phyloP scores from a whole-genome alignment of 768 basidiomycete genomes.

The Tricholoma saponaceum region DNA sequence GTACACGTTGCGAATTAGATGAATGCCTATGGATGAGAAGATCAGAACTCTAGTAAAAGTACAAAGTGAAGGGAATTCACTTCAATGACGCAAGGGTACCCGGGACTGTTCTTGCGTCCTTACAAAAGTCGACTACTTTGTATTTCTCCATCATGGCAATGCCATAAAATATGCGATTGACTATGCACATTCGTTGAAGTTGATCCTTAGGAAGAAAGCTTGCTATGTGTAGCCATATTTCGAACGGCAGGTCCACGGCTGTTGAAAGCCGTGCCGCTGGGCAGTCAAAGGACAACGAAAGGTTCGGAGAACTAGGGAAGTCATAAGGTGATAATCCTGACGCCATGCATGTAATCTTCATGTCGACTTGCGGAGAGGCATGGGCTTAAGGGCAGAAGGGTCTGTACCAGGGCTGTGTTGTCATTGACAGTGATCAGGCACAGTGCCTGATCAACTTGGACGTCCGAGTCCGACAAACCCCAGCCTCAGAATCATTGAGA shows the following conservation, averaged over 20 bases:
- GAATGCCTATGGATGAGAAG: neutral
- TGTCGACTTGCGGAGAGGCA: no score
- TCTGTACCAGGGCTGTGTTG: no score
- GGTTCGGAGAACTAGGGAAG: neutral
- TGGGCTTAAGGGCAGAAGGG: no score
- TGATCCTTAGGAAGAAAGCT: slow-evolving; percentile 9
- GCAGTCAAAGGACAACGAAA: neutral
- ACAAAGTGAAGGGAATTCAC: neutral
- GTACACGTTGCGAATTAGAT: neutral
- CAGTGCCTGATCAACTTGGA: no score
- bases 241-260: slow-evolving; percentile 14
- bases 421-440: no score
- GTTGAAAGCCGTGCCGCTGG: neutral
- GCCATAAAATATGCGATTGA: slow-evolving; percentile 14
- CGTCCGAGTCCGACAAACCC: no score
- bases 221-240: slow-evolving; percentile 16
- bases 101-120: neutral
- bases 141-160: slow-evolving; percentile 20
- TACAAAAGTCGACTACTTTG: slow-evolving; percentile 6
- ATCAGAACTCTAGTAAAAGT: neutral
- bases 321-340: no score
- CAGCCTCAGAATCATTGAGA: no score
- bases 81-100: neutral
- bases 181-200: slow-evolving; percentile 4
- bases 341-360: no score